Percentiles rank a stretch among this genome's conserved stretches.
phyloP scores from a whole-genome alignment of 2,329 filamentous ascomycete species.

The Albophoma yamanashiensis region DNA sequence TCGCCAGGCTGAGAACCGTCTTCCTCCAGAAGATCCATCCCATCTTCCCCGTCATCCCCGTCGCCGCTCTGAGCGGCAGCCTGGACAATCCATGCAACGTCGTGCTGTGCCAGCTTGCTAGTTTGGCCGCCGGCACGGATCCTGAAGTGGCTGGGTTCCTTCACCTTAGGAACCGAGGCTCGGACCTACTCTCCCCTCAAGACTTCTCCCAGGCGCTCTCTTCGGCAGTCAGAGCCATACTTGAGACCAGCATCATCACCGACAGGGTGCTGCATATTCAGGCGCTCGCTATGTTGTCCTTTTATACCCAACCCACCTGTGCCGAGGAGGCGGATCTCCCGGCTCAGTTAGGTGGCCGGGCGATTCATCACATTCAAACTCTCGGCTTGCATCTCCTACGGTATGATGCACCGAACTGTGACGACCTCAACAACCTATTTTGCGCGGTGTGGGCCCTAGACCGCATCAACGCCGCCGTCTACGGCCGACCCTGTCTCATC shows the following conservation, averaged over 20 bases:
- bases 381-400: slow-evolving; percentile 41
- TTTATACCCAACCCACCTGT: slow-evolving; percentile 47
- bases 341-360: slow-evolving; percentile 39
- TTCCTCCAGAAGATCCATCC: slow-evolving; percentile 44
- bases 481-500: slow-evolving; percentile 47
- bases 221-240: slow-evolving; percentile 34
- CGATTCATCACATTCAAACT: slow-evolving; percentile 47
- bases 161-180: slow-evolving; percentile 27
- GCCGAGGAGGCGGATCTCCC: slow-evolving; percentile 44
- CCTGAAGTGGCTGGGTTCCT: slow-evolving; percentile 33
- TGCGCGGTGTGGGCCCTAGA: slow-evolving; percentile 53
- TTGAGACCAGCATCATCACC: slow-evolving; percentile 42
- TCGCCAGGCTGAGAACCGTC: slow-evolving; percentile 30
- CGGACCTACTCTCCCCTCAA: slow-evolving; percentile 27
- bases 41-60: slow-evolving; percentile 40
- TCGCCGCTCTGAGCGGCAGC: slow-evolving; percentile 18
- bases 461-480: slow-evolving; percentile 46
- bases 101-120: slow-evolving; percentile 42
- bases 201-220: slow-evolving; percentile 39
- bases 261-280: slow-evolving; percentile 46
- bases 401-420: slow-evolving; percentile 25
- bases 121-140: slow-evolving; percentile 42
- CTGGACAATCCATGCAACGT: slow-evolving; percentile 24
- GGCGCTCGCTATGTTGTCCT: slow-evolving; percentile 40
- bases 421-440: slow-evolving; percentile 38